Percentiles rank a stretch among this genome's conserved stretches.
These are phyloP conservation scores for Trichosanthes cucumerina DNA, from an alignment of 306 rosid species.

Conservation along the genomic window DNA sequence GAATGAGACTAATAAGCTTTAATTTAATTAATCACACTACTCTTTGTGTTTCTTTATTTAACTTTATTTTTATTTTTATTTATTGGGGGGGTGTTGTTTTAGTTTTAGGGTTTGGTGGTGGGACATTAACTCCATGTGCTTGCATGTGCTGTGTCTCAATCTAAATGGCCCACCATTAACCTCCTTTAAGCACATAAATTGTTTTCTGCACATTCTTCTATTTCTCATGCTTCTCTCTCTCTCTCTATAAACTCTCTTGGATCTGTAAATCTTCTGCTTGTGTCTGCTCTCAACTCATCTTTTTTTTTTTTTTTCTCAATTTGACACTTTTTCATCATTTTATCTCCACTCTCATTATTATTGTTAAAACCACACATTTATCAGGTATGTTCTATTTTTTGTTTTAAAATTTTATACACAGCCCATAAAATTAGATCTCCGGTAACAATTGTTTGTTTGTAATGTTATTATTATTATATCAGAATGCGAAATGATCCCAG, in stretches of 20 bases:
- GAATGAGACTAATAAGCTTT: background rate
- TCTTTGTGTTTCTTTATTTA: background rate
- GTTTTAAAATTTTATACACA: background rate
- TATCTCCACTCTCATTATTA: too few relatives aligned
- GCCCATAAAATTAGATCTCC: background rate
- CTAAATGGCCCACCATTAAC: constrained; percentile 53
- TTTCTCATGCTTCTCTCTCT: constrained; percentile 19
- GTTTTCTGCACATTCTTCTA: constrained; percentile 32
- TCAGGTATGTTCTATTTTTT: constrained; percentile 23
- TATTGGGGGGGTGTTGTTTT: too few relatives aligned
- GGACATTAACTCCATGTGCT: constrained; percentile 88
- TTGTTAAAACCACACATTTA: background rate
- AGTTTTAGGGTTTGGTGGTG: constrained; percentile 51
- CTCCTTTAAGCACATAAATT: constrained; percentile 58
- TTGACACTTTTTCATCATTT: background rate
- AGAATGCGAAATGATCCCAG: constrained; percentile 48
- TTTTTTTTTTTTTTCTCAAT: background rate
- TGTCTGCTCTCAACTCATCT: background rate
- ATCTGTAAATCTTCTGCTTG: constrained; percentile 28
- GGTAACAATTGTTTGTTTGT: background rate
- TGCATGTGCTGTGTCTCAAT: constrained; percentile 92
- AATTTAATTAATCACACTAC: constrained; percentile 1
- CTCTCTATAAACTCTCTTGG: constrained; percentile 23
- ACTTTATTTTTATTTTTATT: too few relatives aligned
- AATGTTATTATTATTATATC: background rate